phyloP scores from a whole-genome alignment of 2,329 filamentous ascomycete genomes.

The Fusarium zealandicum region DNA sequence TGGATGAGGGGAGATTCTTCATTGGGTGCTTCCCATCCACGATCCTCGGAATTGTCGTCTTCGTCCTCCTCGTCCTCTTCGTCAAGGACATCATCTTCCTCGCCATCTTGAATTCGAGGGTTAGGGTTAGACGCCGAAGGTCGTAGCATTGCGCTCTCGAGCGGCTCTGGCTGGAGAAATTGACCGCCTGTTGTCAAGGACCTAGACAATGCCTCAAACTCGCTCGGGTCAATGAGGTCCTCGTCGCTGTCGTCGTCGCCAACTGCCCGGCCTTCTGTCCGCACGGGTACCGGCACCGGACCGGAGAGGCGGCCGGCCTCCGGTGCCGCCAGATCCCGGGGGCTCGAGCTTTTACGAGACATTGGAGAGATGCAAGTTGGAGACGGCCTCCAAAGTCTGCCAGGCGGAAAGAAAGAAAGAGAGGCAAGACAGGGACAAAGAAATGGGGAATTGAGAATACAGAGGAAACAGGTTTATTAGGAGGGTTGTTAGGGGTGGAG shows the following conservation, averaged over 20 bases:
- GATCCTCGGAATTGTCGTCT: slow-evolving; percentile 13
- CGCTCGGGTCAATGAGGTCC: slow-evolving; percentile 28
- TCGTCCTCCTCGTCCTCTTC: slow-evolving; percentile 19
- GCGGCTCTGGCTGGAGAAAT: slow-evolving; percentile 52
- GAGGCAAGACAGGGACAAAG: not conserved
- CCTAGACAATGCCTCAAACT: slow-evolving; percentile 46
- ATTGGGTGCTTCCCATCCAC: slow-evolving; percentile 12
- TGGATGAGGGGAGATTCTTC: slow-evolving; percentile 42
- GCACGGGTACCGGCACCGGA: slow-evolving; percentile 34
- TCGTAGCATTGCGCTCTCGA: slow-evolving; percentile 51
- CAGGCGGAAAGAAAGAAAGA: not conserved
- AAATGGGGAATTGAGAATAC: not conserved
- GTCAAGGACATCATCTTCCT: slow-evolving; percentile 11
- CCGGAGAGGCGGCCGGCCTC: slow-evolving; percentile 13
- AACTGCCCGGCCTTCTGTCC: slow-evolving; percentile 17
- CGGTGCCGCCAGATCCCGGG: slow-evolving; percentile 4
- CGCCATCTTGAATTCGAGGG: slow-evolving; percentile 26
- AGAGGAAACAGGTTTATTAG: slow-evolving; percentile 17
- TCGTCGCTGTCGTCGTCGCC: slow-evolving; percentile 14
- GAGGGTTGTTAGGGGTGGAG: slow-evolving; percentile 23
- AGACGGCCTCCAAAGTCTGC: not conserved
- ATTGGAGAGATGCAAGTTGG: not conserved
- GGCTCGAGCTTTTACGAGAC: slow-evolving; percentile 4
- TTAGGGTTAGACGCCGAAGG: slow-evolving; percentile 29
- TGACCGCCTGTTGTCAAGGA: slow-evolving; percentile 50